A percentile compares a stretch with the other conserved stretches of the same genome.
phyloP scores from a whole-genome alignment of 345 rosid genomes.

The Durio zibethinus region DNA sequence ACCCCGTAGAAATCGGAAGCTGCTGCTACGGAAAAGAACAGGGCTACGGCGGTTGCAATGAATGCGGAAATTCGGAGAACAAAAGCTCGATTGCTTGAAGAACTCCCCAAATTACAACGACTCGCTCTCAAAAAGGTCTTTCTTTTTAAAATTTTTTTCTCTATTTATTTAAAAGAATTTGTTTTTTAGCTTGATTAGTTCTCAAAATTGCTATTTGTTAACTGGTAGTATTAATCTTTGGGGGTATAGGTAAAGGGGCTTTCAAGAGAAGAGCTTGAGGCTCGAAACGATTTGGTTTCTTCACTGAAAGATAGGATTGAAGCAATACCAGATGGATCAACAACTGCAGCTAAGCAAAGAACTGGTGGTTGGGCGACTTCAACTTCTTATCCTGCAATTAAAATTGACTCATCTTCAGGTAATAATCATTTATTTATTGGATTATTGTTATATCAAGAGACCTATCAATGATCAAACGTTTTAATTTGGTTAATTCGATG shows the following conservation, averaged over 20 bases:
- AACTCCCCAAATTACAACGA: slow-evolving; percentile 58
- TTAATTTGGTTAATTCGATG: background rate
- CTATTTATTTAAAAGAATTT: background rate
- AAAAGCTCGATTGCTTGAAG: slow-evolving; percentile 59
- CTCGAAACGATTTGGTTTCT: slow-evolving; percentile 55
- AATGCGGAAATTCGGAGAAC: slow-evolving; percentile 66
- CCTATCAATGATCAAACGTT: background rate
- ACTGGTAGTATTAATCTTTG: background rate
- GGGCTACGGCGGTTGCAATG: slow-evolving; percentile 60
- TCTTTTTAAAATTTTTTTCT: background rate
- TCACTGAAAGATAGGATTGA: slow-evolving; percentile 60
- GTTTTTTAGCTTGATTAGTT: background rate
- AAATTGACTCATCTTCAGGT: slow-evolving; percentile 49
- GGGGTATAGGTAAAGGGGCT: slow-evolving; percentile 47
- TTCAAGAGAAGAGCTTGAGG: slow-evolving; percentile 52
- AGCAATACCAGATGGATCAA: slow-evolving; percentile 56
- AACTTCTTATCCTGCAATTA: slow-evolving; percentile 40
- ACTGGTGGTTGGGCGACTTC: slow-evolving; percentile 41
- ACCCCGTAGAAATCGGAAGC: slow-evolving; percentile 49
- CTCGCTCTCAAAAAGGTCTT: slow-evolving; percentile 59
- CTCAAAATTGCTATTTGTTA: background rate
- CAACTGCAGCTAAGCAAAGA: slow-evolving; percentile 37
- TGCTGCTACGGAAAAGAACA: slow-evolving; percentile 48
- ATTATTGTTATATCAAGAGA: background rate
- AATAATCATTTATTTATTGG: background rate